Percentiles rank a stretch among this genome's conserved stretches.
phyloP scores from a whole-genome alignment of 2,329 filamentous ascomycete species.

The Penicillium sp. region DNA sequence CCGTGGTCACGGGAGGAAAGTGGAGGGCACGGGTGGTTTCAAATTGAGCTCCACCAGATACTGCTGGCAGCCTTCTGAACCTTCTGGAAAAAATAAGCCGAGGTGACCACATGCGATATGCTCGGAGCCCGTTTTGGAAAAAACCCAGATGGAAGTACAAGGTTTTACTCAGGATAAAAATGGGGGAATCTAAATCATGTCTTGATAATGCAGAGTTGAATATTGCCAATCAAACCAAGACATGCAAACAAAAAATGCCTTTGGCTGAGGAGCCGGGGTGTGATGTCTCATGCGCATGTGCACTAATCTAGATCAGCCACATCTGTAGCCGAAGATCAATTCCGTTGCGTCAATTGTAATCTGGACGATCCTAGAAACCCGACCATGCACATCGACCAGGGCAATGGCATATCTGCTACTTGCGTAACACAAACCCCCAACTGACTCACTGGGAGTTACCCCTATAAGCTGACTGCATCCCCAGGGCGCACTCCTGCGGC shows the following conservation, averaged over 20 bases:
- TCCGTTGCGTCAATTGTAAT: slow-evolving; percentile 6
- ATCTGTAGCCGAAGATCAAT: not conserved
- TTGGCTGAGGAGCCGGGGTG: not conserved
- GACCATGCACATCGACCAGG: not conserved
- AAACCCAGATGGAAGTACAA: slow-evolving; percentile 1
- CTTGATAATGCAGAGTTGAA: not conserved
- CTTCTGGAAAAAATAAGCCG: not conserved
- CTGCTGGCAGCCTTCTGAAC: not conserved
- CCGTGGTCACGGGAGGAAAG: not conserved
- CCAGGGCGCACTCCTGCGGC: slow-evolving; percentile 6
- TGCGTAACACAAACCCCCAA: slow-evolving; percentile 5
- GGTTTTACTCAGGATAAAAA: not conserved
- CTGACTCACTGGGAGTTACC: not conserved
- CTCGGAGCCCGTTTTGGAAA: not conserved
- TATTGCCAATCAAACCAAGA: not conserved
- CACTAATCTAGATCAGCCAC: not conserved
- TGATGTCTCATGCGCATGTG: not conserved
- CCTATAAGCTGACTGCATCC: slow-evolving; percentile 9
- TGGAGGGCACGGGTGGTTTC: slow-evolving; percentile 1
- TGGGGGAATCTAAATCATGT: not conserved
- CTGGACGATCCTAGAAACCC: slow-evolving; percentile 1
- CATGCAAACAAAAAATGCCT: not conserved
- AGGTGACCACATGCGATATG: not conserved
- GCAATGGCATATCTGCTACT: slow-evolving; percentile 1
- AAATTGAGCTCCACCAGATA: not conserved